These are phyloP conservation scores for Colletotrichum eremochloae DNA, from an alignment of 2,329 filamentous ascomycete genomes.

Conservation along the genomic window DNA sequence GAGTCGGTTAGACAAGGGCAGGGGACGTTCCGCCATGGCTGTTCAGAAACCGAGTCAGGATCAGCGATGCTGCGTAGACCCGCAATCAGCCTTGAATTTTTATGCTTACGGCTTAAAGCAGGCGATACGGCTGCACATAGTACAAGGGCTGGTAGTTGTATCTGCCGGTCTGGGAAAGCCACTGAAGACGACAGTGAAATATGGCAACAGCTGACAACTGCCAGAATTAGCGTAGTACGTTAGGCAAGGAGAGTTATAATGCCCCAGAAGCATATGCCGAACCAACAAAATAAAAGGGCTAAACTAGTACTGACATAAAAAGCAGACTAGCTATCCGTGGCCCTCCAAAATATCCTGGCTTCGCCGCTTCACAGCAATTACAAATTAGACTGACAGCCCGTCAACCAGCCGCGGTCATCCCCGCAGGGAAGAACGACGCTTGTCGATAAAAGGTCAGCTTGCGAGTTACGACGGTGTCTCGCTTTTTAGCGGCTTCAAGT, in stretches of 20 bases:
- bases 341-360: constrained; percentile 7
- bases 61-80: constrained; percentile 19
- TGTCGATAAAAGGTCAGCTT: constrained; percentile 40
- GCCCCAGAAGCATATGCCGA: not conserved
- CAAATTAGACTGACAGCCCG: no score
- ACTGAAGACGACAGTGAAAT: not conserved
- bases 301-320: not conserved
- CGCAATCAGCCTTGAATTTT: not conserved
- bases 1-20: not conserved
- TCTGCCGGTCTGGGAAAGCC: not conserved
- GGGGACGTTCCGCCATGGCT: constrained; percentile 17
- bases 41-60: constrained; percentile 11
- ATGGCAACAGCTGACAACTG: not conserved
- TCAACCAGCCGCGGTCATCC: constrained; percentile 10
- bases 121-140: no score
- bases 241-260: no score
- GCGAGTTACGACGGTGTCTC: constrained; percentile 33
- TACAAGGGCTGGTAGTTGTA: not conserved
- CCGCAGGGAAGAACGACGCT: constrained; percentile 10
- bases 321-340: constrained; percentile 24
- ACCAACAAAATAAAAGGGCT: not conserved
- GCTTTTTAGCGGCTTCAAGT: constrained; percentile 28
- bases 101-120: constrained; percentile 14
- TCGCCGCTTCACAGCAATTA: not conserved
- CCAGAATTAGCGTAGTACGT: not conserved